phyloP scores from a whole-genome alignment of 78 protist genomes.

The Neovahlkampfia damariscottae region DNA sequence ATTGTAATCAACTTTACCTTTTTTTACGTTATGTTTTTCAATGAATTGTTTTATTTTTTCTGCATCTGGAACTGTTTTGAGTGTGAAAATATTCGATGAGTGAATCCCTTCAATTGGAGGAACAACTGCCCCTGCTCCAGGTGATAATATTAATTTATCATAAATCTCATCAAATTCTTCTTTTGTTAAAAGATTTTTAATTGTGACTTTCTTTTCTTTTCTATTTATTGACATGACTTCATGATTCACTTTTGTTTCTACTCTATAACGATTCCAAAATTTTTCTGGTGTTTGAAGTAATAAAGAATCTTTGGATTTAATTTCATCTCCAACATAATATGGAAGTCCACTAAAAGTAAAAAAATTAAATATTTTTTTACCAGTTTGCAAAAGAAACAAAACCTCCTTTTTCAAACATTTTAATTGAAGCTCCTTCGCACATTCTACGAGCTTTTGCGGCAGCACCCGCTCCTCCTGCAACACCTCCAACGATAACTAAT shows the following conservation, averaged over 20 bases:
- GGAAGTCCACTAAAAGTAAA: too few relatives aligned
- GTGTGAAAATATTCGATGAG: conserved; percentile 4
- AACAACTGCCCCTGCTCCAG: conserved; percentile 37
- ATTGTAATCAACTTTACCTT: not conserved
- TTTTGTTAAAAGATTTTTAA: not conserved
- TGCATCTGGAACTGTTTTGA: conserved; percentile 26
- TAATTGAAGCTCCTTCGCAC: not conserved
- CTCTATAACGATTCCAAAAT: not conserved
- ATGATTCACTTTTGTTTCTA: conserved; percentile 4
- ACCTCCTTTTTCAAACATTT: conserved; percentile 22
- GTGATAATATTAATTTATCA: conserved; percentile 37
- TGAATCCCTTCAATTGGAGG: conserved; percentile 36
- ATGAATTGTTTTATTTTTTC: conserved; percentile 4
- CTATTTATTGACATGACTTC: conserved; percentile 18
- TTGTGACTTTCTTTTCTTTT: conserved; percentile 11
- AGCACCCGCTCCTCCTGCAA: conserved; percentile 38
- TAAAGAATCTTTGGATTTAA: conserved; percentile 4
- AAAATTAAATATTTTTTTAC: too few relatives aligned
- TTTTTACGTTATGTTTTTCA: not conserved
- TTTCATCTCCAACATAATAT: conserved; percentile 27
- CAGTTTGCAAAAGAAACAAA: conserved; percentile 32
- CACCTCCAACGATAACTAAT: conserved; percentile 39
- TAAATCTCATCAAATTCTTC: not conserved
- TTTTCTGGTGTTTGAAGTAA: not conserved
- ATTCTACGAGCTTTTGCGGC: conserved; percentile 35